Percentiles rank a stretch among this genome's conserved stretches.
phyloP scores from a whole-genome alignment of 495 filamentous ascomycete species.

The Neurospora hispaniola region DNA sequence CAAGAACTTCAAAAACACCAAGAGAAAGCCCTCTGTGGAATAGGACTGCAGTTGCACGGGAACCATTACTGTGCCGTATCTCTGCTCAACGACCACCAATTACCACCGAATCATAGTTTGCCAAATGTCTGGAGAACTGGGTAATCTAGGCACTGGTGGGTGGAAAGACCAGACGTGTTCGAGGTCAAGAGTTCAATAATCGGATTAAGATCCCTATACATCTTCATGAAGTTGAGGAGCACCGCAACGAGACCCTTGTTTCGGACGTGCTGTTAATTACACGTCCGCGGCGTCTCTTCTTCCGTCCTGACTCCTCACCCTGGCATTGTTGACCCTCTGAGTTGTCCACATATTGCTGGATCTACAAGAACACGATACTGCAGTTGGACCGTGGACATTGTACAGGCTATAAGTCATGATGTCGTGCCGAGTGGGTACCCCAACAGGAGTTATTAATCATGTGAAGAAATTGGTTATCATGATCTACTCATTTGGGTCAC shows the following conservation, averaged over 20 bases:
- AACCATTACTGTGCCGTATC: not conserved
- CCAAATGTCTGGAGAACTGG: not conserved
- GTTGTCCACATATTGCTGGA: not conserved
- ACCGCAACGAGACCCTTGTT: not conserved
- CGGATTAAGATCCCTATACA: not conserved
- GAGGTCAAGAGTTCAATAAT: not conserved
- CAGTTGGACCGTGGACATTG: not conserved
- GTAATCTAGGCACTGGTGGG: not conserved
- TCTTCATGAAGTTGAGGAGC: not conserved
- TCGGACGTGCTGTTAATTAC: not conserved
- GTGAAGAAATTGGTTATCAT: not conserved
- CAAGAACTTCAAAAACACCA: not conserved
- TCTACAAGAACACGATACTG: not conserved
- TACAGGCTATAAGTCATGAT: not conserved
- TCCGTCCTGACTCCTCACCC: not conserved
- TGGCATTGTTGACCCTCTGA: not conserved
- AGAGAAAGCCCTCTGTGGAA: not conserved
- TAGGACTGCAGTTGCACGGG: not conserved
- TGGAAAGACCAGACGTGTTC: not conserved
- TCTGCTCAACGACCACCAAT: not conserved
- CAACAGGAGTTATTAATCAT: not conserved
- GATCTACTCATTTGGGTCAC: not conserved
- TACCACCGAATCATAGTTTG: not conserved
- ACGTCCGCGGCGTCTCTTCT: not conserved
- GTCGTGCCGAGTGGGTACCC: not conserved